Evolutionary conservation across 345 rosid species (phyloP), one percentile per base, ranked within the genome.

Genomic region (Cardamine resedifolia): DNA sequence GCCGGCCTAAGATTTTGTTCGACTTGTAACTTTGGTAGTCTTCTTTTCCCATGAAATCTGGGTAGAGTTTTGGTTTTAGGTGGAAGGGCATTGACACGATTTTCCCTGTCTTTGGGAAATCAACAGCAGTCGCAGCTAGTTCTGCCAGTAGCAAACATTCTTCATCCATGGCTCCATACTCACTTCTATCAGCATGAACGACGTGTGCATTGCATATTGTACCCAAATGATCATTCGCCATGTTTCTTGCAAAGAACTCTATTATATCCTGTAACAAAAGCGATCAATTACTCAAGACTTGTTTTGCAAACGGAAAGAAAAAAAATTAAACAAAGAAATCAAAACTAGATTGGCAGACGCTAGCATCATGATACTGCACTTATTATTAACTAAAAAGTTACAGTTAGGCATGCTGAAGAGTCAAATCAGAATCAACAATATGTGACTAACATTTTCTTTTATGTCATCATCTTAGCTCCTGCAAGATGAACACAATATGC

Each of bases 41-140:
- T 58, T 84, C 91, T 77, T 94, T 91, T 1, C 93, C 96, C 97
- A 91, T 89, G 77, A 88, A 94, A 76, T 94, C 97, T 2, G 96
- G 98, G 70, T 94, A 94, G 50, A 75, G 59, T 61, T 89, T 83
- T 4, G 97, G 98, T 77, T 83, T 91, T 61, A 91, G 61, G 47
- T 81, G 47, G 27, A 57, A 21, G 18, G 96, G 98, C 95, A 94
- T 81, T 6, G 77, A 26, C 27, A 89, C 96, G 1, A 87, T 30
- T 76, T 79, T 89, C 76, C 98, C 97, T 4, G 97, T 91, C 83
- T 91, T 94, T 12, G 97, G 96, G 72, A 88, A 88, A 81, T 94
- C 97, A 69, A 94, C 97, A 53, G 97, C 92, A 18, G 85, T 87
- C 64, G 98, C 97, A 14, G 98, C 96, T 36, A 91, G 80, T 84